These are phyloP conservation scores for Babjeviella inositovora DNA, from an alignment of 805 yeast genomes.

Conservation along the genomic window DNA sequence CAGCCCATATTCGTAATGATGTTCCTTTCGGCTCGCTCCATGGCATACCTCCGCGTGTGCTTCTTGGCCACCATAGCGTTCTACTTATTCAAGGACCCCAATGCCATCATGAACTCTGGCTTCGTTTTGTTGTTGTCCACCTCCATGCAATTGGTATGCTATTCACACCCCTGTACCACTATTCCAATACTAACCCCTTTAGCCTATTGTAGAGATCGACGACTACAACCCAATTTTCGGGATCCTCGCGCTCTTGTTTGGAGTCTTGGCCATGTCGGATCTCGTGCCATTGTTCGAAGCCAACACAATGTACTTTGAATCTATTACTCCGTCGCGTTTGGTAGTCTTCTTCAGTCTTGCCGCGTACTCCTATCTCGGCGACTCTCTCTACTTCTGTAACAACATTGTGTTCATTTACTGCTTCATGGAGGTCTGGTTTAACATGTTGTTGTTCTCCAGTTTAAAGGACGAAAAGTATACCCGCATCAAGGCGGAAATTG, in stretches of 20 bases:
- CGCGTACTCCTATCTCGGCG: constrained; percentile 27
- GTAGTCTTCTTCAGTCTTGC: constrained; percentile 30
- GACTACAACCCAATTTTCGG: constrained; percentile 30
- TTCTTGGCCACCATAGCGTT: constrained; percentile 26
- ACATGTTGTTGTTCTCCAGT: constrained; percentile 42
- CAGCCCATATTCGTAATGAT: constrained; percentile 26
- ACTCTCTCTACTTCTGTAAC: constrained; percentile 34
- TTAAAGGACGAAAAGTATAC: constrained; percentile 48
- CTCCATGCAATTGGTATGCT: constrained; percentile 35
- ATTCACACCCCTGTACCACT: constrained; percentile 6
- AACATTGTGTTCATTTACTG: constrained; percentile 42
- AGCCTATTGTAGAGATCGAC: constrained; percentile 12
- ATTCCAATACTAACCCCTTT: background rate
- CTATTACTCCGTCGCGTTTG: constrained; percentile 43
- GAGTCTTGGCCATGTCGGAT: constrained; percentile 30
- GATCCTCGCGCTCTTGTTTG: constrained; percentile 25
- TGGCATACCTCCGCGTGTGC: constrained; percentile 28
- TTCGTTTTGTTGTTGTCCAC: constrained; percentile 35
- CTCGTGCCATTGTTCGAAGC: constrained; percentile 36
- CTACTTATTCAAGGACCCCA: constrained; percentile 29
- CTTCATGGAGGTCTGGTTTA: constrained; percentile 57
- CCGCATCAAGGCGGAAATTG: constrained; percentile 17
- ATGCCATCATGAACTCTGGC: constrained; percentile 22
- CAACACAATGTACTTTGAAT: constrained; percentile 42
- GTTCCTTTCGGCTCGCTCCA: constrained; percentile 29